Conservation (phyloP, 108 stramenopile species). For the Cylindrotheca fusiformis region DNA sequence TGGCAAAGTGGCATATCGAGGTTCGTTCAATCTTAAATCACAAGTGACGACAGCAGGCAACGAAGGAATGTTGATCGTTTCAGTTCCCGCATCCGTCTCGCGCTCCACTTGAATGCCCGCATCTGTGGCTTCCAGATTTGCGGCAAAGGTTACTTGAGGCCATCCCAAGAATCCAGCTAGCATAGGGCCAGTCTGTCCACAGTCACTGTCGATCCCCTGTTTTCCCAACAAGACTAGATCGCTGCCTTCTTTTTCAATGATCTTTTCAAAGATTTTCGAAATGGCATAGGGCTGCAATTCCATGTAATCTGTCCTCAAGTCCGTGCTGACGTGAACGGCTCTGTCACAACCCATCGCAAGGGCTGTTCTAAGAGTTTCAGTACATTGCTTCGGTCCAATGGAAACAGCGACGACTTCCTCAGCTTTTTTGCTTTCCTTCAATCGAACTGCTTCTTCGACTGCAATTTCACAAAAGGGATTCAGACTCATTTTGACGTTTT, state of each 20-base stretch:
- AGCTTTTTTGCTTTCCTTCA: constrained; percentile 90
- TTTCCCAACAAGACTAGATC: constrained; percentile 96
- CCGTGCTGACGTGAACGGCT: constrained; percentile 93
- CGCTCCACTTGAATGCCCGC: constrained; percentile 82
- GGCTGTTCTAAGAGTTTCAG: constrained; percentile 93
- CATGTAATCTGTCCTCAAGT: constrained; percentile 90
- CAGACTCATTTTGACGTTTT: constrained; percentile 98
- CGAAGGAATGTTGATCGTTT: constrained; percentile 61
- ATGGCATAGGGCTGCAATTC: constrained; percentile 97
- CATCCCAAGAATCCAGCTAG: constrained; percentile 95
- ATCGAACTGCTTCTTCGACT: constrained; percentile 95
- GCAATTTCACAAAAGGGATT: constrained; percentile 99
- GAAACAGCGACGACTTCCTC: constrained; percentile 93
- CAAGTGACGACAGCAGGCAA: constrained; percentile 96
- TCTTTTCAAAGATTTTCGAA: constrained; percentile 70
- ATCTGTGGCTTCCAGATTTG: constrained; percentile 75
- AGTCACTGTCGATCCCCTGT: constrained; percentile 97
- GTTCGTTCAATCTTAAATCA: constrained; percentile 98
- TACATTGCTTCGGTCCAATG: constrained; percentile 96
- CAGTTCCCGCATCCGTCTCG: constrained; percentile 96
- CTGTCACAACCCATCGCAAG: constrained; percentile 89
- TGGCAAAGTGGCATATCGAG: constrained; percentile 98
- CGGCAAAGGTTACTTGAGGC: constrained; percentile 97
- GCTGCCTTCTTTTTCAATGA: constrained; percentile 84
- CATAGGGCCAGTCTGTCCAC: constrained; percentile 86